Percentiles rank a stretch among this genome's conserved stretches.
These are phyloP conservation scores for Mortierella sp. DNA, from an alignment of 371 early-diverging fungal genomes.

Conservation along the genomic window DNA sequence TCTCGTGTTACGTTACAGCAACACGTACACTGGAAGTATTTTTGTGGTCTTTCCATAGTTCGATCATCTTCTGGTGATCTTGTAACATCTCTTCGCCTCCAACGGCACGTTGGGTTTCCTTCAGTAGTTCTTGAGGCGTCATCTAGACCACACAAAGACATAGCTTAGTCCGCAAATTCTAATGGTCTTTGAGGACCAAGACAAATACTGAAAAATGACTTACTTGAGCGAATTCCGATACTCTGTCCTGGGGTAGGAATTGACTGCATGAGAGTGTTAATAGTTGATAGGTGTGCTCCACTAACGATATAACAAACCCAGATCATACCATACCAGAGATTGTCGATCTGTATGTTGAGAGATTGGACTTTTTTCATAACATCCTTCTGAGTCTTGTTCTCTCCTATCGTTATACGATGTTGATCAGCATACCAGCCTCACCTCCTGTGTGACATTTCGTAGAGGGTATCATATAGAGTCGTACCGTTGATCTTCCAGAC, in stretches of 20 bases:
- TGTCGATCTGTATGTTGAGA: conserved; percentile 94
- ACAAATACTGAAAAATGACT: not conserved
- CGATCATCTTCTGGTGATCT: conserved; percentile 76
- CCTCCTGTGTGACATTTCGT: not conserved
- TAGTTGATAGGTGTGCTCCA: not conserved
- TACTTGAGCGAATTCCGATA: conserved; percentile 91
- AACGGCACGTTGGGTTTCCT: conserved; percentile 87
- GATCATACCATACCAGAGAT: conserved; percentile 83
- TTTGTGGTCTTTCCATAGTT: conserved; percentile 72
- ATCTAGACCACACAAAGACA: conserved; percentile 57
- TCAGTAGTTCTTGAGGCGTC: conserved; percentile 77
- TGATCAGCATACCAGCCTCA: not conserved
- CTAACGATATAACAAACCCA: not conserved
- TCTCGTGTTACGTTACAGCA: too few species aligned
- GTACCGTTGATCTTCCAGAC: conserved; percentile 87
- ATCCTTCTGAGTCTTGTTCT: conserved; percentile 66
- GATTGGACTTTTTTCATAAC: conserved; percentile 66
- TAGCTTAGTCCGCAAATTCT: not conserved
- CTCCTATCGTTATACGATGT: conserved; percentile 55
- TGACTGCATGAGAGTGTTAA: conserved; percentile 65
- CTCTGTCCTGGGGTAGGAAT: conserved; percentile 96
- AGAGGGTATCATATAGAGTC: not conserved
- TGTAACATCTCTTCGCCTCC: conserved; percentile 74
- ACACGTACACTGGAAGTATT: too few species aligned
- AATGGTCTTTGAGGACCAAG: not conserved